Conservation (phyloP, 108 stramenopile genomes). For the Nannochloropsis salina region DNA sequence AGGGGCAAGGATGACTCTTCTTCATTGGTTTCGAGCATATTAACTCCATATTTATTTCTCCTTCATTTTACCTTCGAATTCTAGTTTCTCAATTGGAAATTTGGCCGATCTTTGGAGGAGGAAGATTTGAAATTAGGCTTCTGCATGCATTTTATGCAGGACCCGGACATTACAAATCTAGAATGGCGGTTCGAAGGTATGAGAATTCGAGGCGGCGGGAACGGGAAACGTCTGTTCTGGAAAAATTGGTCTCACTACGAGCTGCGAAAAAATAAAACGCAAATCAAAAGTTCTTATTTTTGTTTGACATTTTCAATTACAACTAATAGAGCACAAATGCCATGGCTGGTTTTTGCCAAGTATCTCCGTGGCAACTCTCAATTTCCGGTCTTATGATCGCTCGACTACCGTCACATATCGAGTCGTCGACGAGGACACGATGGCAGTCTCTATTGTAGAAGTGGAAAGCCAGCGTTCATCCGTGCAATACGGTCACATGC, state of each 20-base stretch:
- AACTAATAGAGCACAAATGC: background rate
- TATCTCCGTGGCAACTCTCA: background rate
- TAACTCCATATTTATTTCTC: too few relatives aligned
- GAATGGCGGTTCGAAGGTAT: constrained; percentile 20
- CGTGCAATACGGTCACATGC: constrained; percentile 13
- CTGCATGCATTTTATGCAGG: constrained; percentile 3
- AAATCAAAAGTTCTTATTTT: background rate
- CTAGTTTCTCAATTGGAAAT: constrained; percentile 8
- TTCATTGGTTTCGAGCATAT: too few relatives aligned
- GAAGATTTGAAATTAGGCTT: background rate
- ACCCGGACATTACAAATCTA: background rate
- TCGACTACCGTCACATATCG: background rate
- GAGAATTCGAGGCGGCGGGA: background rate
- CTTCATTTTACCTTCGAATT: background rate
- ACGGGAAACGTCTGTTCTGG: too few relatives aligned
- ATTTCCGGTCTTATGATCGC: background rate
- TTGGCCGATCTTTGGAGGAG: background rate
- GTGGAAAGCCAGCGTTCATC: background rate
- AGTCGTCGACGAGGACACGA: background rate
- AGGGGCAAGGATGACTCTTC: too few relatives aligned
- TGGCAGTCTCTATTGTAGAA: constrained; percentile 13
- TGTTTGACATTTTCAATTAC: background rate
- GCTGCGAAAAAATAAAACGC: too few relatives aligned
- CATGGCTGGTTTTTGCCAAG: constrained; percentile 15
- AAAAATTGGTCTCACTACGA: too few relatives aligned